Conservation (phyloP, 495 filamentous ascomycete genomes). For the Rusavskia elegans region DNA sequence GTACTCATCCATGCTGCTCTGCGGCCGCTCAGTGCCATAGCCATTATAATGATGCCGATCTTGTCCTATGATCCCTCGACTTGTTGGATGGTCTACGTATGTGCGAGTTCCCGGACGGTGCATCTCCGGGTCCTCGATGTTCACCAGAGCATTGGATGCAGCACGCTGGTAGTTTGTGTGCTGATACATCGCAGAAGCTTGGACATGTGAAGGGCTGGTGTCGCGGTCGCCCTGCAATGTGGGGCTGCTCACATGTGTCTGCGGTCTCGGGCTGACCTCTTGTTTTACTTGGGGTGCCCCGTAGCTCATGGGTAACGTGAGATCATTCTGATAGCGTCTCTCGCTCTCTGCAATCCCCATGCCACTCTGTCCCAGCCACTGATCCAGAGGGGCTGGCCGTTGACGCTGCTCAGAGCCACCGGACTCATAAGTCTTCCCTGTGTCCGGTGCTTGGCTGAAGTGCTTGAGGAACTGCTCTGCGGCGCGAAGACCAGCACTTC, state of each 20-base stretch:
- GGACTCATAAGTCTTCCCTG: background rate
- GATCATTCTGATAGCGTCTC: too few species aligned
- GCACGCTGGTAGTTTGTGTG: background rate
- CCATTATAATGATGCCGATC: slow-evolving; percentile 1
- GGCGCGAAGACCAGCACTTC: background rate
- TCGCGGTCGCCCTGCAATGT: background rate
- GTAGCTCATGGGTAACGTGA: background rate
- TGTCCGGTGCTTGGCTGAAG: background rate
- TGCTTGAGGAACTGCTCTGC: background rate
- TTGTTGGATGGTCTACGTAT: background rate
- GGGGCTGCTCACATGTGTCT: background rate
- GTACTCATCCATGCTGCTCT: background rate
- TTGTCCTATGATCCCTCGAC: background rate
- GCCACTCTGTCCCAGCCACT: background rate
- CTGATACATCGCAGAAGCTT: background rate
- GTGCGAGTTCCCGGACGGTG: background rate
- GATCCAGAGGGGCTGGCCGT: background rate
- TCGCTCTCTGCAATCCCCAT: too few species aligned
- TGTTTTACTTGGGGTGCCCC: background rate
- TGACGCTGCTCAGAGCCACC: background rate
- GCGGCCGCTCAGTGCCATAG: background rate
- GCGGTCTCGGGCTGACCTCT: background rate
- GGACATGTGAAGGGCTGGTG: background rate
- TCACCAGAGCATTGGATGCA: background rate
- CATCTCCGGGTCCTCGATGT: background rate